Percentiles rank a stretch among this genome's conserved stretches.
Evolutionary conservation across 805 yeast genomes (phyloP).

Genomic region (Citeromyces nyonsensis): DNA sequence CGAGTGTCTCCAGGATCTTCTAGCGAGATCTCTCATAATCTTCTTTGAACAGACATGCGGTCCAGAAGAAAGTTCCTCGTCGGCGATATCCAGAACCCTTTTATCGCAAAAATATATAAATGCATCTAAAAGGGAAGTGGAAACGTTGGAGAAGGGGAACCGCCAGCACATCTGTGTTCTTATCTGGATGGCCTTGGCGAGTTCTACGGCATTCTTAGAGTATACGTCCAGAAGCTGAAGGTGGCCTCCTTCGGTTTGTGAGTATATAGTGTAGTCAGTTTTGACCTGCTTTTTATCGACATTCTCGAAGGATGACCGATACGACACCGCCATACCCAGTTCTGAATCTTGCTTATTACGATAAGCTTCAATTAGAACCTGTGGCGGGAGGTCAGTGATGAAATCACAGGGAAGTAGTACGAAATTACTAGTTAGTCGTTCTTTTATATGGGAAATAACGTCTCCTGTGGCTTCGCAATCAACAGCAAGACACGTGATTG

Average conservation of each 20-base stretch:
- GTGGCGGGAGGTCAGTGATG: constrained; percentile 85
- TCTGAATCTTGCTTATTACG: constrained; percentile 55
- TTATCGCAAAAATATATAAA: constrained; percentile 52
- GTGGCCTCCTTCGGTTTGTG: constrained; percentile 27
- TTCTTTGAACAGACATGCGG: constrained; percentile 49
- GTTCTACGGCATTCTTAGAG: constrained; percentile 51
- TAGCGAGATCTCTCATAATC: constrained; percentile 71
- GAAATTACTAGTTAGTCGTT: constrained; percentile 30
- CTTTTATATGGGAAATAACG: constrained; percentile 32
- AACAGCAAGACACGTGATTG: constrained; percentile 24
- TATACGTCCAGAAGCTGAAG: constrained; percentile 54
- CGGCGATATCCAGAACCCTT: constrained; percentile 35
- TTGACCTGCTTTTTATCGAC: constrained; percentile 66
- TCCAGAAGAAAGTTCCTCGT: constrained; percentile 15
- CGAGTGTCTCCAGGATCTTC: constrained; percentile 85
- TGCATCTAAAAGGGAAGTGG: constrained; percentile 62
- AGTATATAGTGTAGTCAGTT: constrained; percentile 51
- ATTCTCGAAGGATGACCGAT: constrained; percentile 57
- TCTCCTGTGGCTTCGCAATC: constrained; percentile 49
- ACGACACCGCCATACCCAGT: constrained; percentile 63
- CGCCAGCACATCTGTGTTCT: constrained; percentile 87
- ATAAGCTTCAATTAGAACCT: constrained; percentile 70
- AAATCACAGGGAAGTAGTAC: constrained; percentile 92
- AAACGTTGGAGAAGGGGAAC: constrained; percentile 62
- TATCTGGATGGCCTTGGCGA: constrained; percentile 54